A percentile compares a stretch with the other conserved stretches of the same genome.
These are phyloP conservation scores for Termitomyces sp. DNA, from an alignment of 768 basidiomycete genomes.

Conservation along the genomic window DNA sequence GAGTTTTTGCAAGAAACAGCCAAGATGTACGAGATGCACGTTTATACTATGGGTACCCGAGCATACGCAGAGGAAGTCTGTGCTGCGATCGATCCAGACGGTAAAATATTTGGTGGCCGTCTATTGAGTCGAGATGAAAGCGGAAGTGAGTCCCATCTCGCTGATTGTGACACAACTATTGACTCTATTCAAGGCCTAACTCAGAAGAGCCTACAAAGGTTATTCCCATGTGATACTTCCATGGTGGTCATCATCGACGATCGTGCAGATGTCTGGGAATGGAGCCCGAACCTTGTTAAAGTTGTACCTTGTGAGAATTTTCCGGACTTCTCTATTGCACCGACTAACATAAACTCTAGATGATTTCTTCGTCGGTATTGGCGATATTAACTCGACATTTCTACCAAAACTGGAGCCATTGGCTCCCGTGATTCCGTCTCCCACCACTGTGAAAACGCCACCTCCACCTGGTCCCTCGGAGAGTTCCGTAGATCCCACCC, in stretches of 20 bases:
- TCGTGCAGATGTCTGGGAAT: conserved; percentile 97
- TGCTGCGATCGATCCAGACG: conserved; percentile 87
- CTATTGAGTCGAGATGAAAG: conserved; percentile 94
- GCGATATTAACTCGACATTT: conserved; percentile 96
- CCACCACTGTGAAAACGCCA: conserved; percentile 11
- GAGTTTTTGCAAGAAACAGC: conserved; percentile 72
- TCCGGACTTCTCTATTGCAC: neutral
- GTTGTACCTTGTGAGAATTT: conserved; percentile 82
- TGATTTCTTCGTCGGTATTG: conserved; percentile 97
- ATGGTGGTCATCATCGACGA: conserved; percentile 99
- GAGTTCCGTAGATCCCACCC: neutral
- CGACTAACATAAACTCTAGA: conserved; percentile 40
- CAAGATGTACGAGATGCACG: conserved; percentile 94
- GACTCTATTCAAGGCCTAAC: conserved; percentile 59
- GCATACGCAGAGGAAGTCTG: conserved; percentile 96
- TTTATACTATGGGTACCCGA: conserved; percentile 99
- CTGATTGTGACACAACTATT: conserved; percentile 3
- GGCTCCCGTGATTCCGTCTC: conserved; percentile 29
- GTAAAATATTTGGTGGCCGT: conserved; percentile 79
- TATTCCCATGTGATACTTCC: conserved; percentile 95
- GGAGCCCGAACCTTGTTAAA: conserved; percentile 94
- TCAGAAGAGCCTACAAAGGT: conserved; percentile 83
- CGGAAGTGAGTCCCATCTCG: conserved; percentile 63
- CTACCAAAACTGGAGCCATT: conserved; percentile 72
- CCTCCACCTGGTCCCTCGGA: neutral